phyloP scores from a whole-genome alignment of 768 basidiomycete species.

The Paxillus ammoniavirescens region DNA sequence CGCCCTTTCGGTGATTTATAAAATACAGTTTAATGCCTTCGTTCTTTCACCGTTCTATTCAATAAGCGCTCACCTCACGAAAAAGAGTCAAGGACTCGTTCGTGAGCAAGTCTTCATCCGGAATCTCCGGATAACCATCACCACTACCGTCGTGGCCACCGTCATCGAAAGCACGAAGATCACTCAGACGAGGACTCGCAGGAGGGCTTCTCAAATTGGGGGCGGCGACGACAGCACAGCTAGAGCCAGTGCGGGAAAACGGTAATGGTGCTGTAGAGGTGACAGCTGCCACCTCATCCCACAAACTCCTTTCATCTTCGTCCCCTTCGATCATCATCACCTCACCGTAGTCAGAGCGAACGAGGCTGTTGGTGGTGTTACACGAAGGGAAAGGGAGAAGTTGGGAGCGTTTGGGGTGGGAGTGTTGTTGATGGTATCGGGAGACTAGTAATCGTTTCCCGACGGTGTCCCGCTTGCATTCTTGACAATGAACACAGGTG shows the following conservation, averaged over 20 bases:
- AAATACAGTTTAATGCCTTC: slow-evolving; percentile 7
- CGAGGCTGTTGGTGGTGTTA: slow-evolving; percentile 2
- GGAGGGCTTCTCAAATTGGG: not conserved
- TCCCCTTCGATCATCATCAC: slow-evolving; percentile 18
- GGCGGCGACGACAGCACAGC: slow-evolving; percentile 7
- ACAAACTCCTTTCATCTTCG: slow-evolving; percentile 28
- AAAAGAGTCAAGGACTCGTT: slow-evolving; percentile 16
- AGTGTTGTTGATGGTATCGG: slow-evolving; percentile 14
- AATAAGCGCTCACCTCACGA: slow-evolving; percentile 24
- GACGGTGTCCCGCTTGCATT: slow-evolving; percentile 27
- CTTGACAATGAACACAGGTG: slow-evolving; percentile 26
- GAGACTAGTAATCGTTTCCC: slow-evolving; percentile 24
- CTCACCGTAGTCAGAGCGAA: slow-evolving; percentile 12
- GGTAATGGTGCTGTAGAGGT: slow-evolving; percentile 13
- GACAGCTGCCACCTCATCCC: slow-evolving; percentile 27
- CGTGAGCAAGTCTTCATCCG: slow-evolving; percentile 17
- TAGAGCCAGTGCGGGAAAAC: slow-evolving; percentile 15
- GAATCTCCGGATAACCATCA: slow-evolving; percentile 12
- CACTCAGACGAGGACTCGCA: slow-evolving; percentile 5
- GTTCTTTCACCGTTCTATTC: not conserved
- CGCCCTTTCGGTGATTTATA: not conserved
- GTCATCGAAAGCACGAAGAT: slow-evolving; percentile 8
- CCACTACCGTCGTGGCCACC: slow-evolving; percentile 2
- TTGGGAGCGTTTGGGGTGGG: slow-evolving; percentile 1
- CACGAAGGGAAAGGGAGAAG: not conserved